phyloP scores from a whole-genome alignment of 768 basidiomycete genomes.

The Lactarius indigo region DNA sequence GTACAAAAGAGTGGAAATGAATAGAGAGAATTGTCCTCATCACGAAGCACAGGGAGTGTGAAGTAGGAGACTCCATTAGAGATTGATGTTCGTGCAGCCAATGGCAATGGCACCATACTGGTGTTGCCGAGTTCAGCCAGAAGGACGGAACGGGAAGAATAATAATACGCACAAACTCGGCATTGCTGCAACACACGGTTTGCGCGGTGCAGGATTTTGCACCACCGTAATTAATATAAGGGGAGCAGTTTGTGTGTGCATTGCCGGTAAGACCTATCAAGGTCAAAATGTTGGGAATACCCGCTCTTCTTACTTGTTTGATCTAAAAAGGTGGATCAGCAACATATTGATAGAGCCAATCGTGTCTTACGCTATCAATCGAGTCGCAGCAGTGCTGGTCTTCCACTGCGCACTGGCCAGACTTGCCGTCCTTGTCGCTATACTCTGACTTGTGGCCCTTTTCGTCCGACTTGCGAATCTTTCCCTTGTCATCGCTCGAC shows the following conservation, averaged over 20 bases:
- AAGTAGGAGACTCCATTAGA: background rate
- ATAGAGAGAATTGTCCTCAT: slow-evolving; percentile 13
- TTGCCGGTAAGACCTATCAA: no score
- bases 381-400: background rate
- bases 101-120: background rate
- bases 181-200: background rate
- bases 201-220: background rate
- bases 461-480: background rate
- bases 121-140: background rate
- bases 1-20: slow-evolving; percentile 16
- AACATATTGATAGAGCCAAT: background rate
- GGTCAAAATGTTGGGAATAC: background rate
- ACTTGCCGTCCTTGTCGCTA: background rate
- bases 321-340: background rate
- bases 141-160: background rate
- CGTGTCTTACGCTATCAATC: background rate
- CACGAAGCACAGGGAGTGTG: background rate
- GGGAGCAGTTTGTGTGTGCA: background rate
- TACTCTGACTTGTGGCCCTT: background rate
- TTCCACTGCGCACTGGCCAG: background rate
- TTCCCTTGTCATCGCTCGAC: background rate
- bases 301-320: background rate
- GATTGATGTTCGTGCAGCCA: background rate
- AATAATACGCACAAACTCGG: background rate
- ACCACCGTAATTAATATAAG: background rate